Conservation (phyloP, 306 rosid genomes). For the Glycine latifolia region DNA sequence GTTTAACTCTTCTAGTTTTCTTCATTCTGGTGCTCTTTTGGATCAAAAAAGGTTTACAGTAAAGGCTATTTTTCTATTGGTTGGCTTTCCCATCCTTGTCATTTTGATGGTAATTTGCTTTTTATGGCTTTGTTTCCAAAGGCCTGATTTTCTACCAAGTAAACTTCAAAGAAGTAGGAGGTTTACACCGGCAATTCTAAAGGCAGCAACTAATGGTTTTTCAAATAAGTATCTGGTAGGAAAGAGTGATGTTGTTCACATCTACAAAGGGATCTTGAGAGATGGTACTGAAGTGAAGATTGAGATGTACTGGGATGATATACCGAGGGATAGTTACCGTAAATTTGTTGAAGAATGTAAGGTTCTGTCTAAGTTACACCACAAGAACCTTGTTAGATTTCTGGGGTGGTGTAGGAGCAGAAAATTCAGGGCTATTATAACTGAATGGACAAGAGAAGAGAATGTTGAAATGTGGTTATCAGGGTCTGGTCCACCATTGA, state of each 20-base stretch:
- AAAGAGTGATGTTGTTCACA: constrained; percentile 65
- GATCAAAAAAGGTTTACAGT: constrained; percentile 54
- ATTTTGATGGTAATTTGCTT: constrained; percentile 57
- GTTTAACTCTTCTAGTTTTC: constrained; percentile 64
- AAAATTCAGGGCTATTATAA: constrained; percentile 62
- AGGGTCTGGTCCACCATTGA: constrained; percentile 60
- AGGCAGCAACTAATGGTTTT: constrained; percentile 67
- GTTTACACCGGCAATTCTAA: constrained; percentile 64
- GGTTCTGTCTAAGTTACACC: constrained; percentile 57
- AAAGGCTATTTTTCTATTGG: constrained; percentile 55
- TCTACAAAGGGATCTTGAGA: constrained; percentile 66
- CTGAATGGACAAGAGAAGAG: constrained; percentile 61
- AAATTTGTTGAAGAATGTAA: constrained; percentile 62
- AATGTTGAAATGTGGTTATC: constrained; percentile 61
- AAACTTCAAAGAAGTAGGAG: constrained; percentile 47
- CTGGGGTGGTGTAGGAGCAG: constrained; percentile 74
- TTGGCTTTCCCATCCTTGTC: constrained; percentile 68
- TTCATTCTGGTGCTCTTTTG: constrained; percentile 65
- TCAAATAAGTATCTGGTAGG: constrained; percentile 56
- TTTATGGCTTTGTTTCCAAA: constrained; percentile 65
- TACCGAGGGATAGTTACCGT: constrained; percentile 46
- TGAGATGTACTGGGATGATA: constrained; percentile 64
- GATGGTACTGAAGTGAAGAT: constrained; percentile 66
- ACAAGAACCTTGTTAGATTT: constrained; percentile 61
- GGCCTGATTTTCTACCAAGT: constrained; percentile 73